phyloP scores from a whole-genome alignment of 305 asterid species.

The Striga hermonthica region DNA sequence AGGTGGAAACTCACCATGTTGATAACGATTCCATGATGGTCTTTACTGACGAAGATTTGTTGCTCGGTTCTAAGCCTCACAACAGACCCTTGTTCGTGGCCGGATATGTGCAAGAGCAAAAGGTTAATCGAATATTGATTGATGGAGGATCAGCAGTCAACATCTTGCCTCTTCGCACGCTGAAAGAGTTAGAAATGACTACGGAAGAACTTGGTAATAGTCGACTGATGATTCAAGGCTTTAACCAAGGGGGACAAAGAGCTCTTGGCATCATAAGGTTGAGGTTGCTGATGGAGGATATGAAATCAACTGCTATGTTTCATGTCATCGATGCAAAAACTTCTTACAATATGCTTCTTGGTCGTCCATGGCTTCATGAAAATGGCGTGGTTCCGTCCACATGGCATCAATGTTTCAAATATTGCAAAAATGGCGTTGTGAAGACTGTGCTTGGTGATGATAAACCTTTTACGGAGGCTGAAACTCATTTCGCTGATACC shows the following conservation, averaged over 20 bases:
- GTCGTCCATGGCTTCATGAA: background rate
- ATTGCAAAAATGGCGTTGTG: background rate
- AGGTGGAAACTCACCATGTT: no score
- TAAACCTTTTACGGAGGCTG: background rate
- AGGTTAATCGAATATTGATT: background rate
- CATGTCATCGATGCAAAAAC: background rate
- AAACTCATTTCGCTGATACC: background rate
- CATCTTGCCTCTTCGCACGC: background rate
- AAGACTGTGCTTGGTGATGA: background rate
- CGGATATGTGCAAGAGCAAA: background rate
- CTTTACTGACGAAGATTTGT: background rate
- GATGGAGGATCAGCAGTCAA: background rate
- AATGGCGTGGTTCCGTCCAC: background rate
- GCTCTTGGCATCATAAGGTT: background rate
- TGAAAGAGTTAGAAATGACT: background rate
- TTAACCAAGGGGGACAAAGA: background rate
- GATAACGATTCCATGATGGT: background rate
- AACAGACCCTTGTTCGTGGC: background rate
- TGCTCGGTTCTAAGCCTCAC: background rate
- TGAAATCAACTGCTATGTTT: background rate
- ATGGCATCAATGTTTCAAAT: conserved; percentile 5
- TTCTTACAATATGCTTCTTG: background rate
- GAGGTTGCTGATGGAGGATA: background rate
- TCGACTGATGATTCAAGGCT: conserved; percentile 4
- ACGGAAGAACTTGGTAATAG: background rate